Conservation (phyloP, 495 filamentous ascomycete genomes). For the Penicillium tannophilum region DNA sequence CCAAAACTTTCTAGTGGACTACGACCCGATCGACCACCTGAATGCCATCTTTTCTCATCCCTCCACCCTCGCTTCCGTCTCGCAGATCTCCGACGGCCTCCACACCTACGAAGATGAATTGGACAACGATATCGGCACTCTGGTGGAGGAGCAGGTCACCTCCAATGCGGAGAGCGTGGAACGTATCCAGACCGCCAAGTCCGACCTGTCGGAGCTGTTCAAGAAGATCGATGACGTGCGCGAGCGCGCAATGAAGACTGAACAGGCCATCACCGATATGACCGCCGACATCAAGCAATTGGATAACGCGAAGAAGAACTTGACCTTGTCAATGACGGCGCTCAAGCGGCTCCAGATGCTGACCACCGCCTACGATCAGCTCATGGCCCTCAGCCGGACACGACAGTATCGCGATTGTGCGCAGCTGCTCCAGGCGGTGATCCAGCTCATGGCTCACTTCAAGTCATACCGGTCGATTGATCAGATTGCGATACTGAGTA, state of each 20-base stretch:
- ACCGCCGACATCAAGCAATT: slow-evolving; percentile 98
- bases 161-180: slow-evolving; percentile 85
- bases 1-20: slow-evolving; percentile 64
- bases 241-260: slow-evolving; percentile 84
- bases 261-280: slow-evolving; percentile 97
- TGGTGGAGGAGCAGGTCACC: slow-evolving; percentile 79
- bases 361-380: slow-evolving; percentile 96
- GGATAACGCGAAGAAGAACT: slow-evolving; percentile 93
- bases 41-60: slow-evolving; percentile 94
- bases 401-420: slow-evolving; percentile 97
- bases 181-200: slow-evolving; percentile 86
- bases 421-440: slow-evolving; percentile 89
- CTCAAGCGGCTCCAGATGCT: slow-evolving; percentile 98
- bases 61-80: slow-evolving; percentile 79
- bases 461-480: slow-evolving; percentile 97
- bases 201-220: slow-evolving; percentile 86
- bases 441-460: slow-evolving; percentile 98
- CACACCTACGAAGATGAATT: slow-evolving; percentile 81
- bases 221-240: slow-evolving; percentile 95
- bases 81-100: slow-evolving; percentile 69
- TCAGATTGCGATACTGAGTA: slow-evolving; percentile 91
- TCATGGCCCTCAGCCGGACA: slow-evolving; percentile 77
- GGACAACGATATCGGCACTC: slow-evolving; percentile 72
- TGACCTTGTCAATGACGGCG: slow-evolving; percentile 97
- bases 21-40: slow-evolving; percentile 90